A percentile compares a stretch with the other conserved stretches of the same genome.
These are phyloP conservation scores for Hsuehochloa calcarea DNA, from an alignment of 176 grass and related monocot species.

Conservation along the genomic window DNA sequence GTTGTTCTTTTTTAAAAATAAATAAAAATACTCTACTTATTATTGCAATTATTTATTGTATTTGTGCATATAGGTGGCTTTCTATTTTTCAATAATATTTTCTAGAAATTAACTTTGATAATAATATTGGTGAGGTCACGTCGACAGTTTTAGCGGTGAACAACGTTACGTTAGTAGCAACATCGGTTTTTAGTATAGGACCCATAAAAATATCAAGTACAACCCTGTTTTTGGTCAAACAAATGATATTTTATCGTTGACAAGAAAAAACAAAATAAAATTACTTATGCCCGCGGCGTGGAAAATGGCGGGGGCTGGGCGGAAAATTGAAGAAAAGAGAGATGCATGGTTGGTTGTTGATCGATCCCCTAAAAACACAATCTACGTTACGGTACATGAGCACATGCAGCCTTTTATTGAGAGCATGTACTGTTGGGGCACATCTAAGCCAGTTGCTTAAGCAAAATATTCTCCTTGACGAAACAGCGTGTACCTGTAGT, in stretches of 20 bases:
- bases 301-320: background rate
- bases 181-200: too few relatives aligned
- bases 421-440: background rate
- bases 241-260: background rate
- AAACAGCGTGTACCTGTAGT: background rate
- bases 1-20: too few relatives aligned
- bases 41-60: too few relatives aligned
- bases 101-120: too few relatives aligned
- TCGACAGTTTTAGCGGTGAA: too few relatives aligned
- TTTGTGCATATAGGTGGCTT: too few relatives aligned
- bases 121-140: too few relatives aligned
- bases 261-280: background rate
- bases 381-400: background rate
- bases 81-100: too few relatives aligned
- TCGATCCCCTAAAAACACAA: background rate
- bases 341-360: background rate
- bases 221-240: background rate
- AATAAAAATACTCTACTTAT: too few relatives aligned
- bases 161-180: too few relatives aligned
- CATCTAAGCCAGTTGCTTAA: background rate
- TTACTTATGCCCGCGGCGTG: background rate
- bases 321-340: background rate
- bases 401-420: background rate
- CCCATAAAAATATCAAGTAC: too few relatives aligned
- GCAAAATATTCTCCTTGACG: background rate